These are phyloP conservation scores for Fragilariopsis cylindrus DNA, from an alignment of 108 stramenopile genomes.

Conservation along the genomic window DNA sequence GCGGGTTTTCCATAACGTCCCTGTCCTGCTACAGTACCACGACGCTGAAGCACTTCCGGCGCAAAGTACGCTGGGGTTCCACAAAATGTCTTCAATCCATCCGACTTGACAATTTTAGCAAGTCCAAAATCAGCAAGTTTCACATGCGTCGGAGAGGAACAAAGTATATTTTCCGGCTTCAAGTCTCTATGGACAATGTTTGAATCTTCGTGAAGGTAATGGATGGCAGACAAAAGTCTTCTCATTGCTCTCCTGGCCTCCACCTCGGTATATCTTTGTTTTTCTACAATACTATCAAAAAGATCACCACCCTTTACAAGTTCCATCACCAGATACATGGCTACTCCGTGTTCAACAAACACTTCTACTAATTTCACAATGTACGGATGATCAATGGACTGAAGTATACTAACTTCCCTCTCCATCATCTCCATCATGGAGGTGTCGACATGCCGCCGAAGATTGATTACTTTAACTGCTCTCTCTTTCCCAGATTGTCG, in stretches of 20 bases:
- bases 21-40: constrained; percentile 62
- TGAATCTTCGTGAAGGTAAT: constrained; percentile 77
- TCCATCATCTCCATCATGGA: constrained; percentile 21
- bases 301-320: constrained; percentile 89
- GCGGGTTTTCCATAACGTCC: constrained; percentile 86
- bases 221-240: constrained; percentile 70
- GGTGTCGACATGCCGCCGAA: constrained; percentile 35
- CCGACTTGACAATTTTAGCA: constrained; percentile 76
- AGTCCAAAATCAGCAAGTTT: constrained; percentile 92
- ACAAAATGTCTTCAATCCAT: constrained; percentile 88
- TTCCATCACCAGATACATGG: constrained; percentile 89
- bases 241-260: constrained; percentile 75
- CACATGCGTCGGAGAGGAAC: constrained; percentile 49
- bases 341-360: constrained; percentile 62
- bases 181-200: constrained; percentile 87
- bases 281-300: constrained; percentile 89
- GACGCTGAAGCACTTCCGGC: constrained; percentile 84
- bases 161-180: constrained; percentile 94
- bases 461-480: constrained; percentile 92
- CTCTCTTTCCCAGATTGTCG: constrained; percentile 78
- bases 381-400: constrained; percentile 87
- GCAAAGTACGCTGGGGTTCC: constrained; percentile 94
- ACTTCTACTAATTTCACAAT: constrained; percentile 89
- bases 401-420: constrained; percentile 81
- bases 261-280: constrained; percentile 75